Percentiles rank a stretch among this genome's conserved stretches.
Evolutionary conservation across 208 protist species (phyloP).

Genomic region (Crithidia brevicula): DNA sequence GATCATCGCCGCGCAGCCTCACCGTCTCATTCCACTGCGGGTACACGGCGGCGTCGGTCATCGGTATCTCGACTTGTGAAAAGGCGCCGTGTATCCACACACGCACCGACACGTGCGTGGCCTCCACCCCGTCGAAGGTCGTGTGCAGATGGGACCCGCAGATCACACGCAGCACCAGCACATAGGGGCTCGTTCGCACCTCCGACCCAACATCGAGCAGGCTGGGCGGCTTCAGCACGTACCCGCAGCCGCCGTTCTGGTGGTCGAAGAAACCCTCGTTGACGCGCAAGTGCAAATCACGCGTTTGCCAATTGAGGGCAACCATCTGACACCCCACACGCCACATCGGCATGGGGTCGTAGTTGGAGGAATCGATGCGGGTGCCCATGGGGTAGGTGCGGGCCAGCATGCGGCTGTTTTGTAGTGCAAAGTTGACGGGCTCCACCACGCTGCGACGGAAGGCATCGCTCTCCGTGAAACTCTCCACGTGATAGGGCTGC

Average conservation of each 20-base stretch:
- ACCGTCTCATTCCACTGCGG: constrained; percentile 59
- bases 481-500: constrained; percentile 57
- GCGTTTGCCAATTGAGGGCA: constrained; percentile 93
- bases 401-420: constrained; percentile 75
- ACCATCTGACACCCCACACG: constrained; percentile 88
- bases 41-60: constrained; percentile 56
- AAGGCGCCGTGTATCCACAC: constrained; percentile 43
- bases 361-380: constrained; percentile 93
- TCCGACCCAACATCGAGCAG: constrained; percentile 33
- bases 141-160: constrained; percentile 61
- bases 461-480: constrained; percentile 52
- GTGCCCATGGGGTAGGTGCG: constrained; percentile 94
- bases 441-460: constrained; percentile 17
- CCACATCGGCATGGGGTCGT: constrained; percentile 84
- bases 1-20: constrained; percentile 28
- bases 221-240: constrained; percentile 91
- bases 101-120: constrained; percentile 49
- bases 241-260: constrained; percentile 94
- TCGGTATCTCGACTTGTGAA: constrained; percentile 18
- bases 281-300: constrained; percentile 56
- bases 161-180: constrained; percentile 47
- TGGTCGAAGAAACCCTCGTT: constrained; percentile 89
- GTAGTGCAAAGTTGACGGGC: constrained; percentile 32
- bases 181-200: constrained; percentile 1
- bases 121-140: constrained; percentile 31